Evolutionary conservation across 495 filamentous ascomycete genomes (phyloP), one percentile per base, ranked within the genome.

Genomic region (Annulohypoxylon stygium): DNA sequence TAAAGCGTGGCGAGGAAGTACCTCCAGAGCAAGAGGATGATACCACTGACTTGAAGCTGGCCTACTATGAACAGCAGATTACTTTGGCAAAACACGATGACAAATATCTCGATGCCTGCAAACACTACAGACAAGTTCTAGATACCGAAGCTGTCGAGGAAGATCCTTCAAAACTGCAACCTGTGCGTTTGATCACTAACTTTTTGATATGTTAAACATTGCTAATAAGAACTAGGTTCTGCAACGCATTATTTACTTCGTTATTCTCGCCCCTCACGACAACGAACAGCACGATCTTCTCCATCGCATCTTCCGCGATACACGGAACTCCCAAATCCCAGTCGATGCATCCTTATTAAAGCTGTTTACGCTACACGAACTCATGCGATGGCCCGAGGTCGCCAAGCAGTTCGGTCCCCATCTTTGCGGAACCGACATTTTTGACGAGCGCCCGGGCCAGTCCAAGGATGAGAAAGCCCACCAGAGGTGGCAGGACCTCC

Each of bases 241-340:
- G 53, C 93, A 97, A 83, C 89, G 95, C 71, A 93, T 98, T 75
- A 93, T 98, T 82, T 98, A 96, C 86, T 99, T 97, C 83, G 90
- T 98, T 78, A 94, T 98, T 70, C 92, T 99, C 65, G 92, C 96
- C 8, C 95, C 97, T 10, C 93, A 98, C 83, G 95, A 98, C 86
- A 99, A 99, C 83, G 96, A 99, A 78, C 96, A 99, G 82, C 95
- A 94, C 76, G 96, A 99, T 71, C 92, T 99, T 54, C 88, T 99
- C 70, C 96, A 99, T 82, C 93, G 96, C 74, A 91, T 98, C 77
- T 89, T 93, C 80, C 83, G 85, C 72, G 92, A 94, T 76, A 77
- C 88, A 48, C 89, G 92, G 41, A 89, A 91, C 71, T 80, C 88
- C 3, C 88, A 88, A 70, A 86, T 97, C 30, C 86, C 93, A 39